A percentile compares a stretch with the other conserved stretches of the same genome.
These are phyloP conservation scores for Aristolochia fimbriata DNA, from an alignment of 164 flowering plant genomes.

Conservation along the genomic window DNA sequence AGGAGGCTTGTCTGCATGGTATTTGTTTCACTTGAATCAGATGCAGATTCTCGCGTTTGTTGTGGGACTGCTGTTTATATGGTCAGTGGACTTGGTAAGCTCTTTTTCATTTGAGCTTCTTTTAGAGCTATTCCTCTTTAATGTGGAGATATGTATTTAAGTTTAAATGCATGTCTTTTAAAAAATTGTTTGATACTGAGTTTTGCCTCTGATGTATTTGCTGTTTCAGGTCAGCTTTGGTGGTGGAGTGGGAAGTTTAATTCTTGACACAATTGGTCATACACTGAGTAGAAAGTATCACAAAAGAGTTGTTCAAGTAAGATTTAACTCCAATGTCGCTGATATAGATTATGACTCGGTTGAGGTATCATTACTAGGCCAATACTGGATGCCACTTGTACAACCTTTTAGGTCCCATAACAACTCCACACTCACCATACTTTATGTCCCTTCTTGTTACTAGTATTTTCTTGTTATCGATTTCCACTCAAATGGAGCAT, in stretches of 20 bases:
- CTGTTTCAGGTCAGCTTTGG: conserved; percentile 42
- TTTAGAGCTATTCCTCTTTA: too few species aligned
- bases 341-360: not conserved
- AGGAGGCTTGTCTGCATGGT: conserved; percentile 61
- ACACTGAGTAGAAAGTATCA: conserved; percentile 64
- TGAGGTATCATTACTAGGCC: too few species aligned
- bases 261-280: conserved; percentile 82
- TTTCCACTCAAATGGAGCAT: too few species aligned
- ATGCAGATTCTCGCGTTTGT: conserved; percentile 46
- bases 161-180: too few species aligned
- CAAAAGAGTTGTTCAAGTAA: conserved; percentile 74
- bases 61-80: conserved; percentile 58
- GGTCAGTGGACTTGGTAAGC: conserved; percentile 67
- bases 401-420: too few species aligned
- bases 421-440: too few species aligned
- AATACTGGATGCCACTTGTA: too few species aligned
- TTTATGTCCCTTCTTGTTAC: too few species aligned
- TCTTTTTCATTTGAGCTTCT: not conserved
- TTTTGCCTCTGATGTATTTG: not conserved
- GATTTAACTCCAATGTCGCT: conserved; percentile 2
- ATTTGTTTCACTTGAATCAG: conserved; percentile 33
- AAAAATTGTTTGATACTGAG: not conserved
- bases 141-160: not conserved
- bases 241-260: conserved; percentile 68
- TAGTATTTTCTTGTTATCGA: too few species aligned